These are phyloP conservation scores for Anaeromyces robustus DNA, from an alignment of 192 early-diverging fungal genomes.

Conservation along the genomic window DNA sequence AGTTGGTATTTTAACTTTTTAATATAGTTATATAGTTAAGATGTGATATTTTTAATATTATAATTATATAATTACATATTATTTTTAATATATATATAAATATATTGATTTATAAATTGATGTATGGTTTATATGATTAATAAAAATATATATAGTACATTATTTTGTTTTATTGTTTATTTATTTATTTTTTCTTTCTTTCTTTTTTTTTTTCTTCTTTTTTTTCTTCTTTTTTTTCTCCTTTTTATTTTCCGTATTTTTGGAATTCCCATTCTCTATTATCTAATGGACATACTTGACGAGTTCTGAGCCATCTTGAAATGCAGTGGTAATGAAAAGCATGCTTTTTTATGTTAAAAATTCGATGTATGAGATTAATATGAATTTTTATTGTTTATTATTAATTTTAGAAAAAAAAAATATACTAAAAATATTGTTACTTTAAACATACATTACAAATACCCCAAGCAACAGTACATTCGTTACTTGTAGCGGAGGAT, in stretches of 20 bases:
- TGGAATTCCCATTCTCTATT: slow-evolving; percentile 98
- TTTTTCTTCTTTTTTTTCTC: too few species aligned
- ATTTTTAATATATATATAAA: too few species aligned
- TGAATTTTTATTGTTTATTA: too few species aligned
- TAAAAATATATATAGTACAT: too few species aligned
- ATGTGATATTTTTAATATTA: too few species aligned
- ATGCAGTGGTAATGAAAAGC: slow-evolving; percentile 99
- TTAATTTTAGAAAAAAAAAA: slow-evolving; percentile 2
- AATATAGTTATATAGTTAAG: too few species aligned
- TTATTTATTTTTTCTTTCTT: background rate
- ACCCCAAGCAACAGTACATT: slow-evolving; percentile 95
- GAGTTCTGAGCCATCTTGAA: slow-evolving; percentile 88
- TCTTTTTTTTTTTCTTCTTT: background rate
- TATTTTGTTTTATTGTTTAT: too few species aligned
- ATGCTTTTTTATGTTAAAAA: slow-evolving; percentile 45
- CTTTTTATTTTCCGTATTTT: slow-evolving; percentile 21
- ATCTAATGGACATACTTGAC: slow-evolving; percentile 93
- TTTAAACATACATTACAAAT: slow-evolving; percentile 64
- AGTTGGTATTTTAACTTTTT: too few species aligned
- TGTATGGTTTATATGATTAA: too few species aligned
- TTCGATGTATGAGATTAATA: background rate
- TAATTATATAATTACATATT: too few species aligned
- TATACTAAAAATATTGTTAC: background rate
- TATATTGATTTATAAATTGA: too few species aligned
- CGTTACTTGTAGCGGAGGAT: slow-evolving; percentile 75